Evolutionary conservation across 176 grass and related monocot genomes (phyloP).

Genomic region (Oryza glaberrima): DNA sequence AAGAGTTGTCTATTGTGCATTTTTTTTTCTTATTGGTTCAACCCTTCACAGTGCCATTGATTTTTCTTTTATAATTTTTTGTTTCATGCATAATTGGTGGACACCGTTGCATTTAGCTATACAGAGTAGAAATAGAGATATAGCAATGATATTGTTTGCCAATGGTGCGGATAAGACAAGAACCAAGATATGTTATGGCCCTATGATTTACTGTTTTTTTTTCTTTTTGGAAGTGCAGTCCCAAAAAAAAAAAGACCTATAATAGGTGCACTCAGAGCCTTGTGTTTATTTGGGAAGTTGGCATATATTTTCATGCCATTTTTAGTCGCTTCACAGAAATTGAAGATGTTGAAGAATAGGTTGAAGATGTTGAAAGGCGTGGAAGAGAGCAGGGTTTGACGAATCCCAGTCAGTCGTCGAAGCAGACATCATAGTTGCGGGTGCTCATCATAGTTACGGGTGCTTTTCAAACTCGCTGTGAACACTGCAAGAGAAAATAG

Average conservation of each 20-base stretch:
- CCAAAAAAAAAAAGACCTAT: background rate
- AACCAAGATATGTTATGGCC: conserved; percentile 62
- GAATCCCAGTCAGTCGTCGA: too few species aligned
- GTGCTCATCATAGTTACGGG: too few species aligned
- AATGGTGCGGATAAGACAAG: conserved; percentile 88
- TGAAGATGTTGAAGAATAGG: too few species aligned
- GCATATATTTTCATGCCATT: conserved; percentile 7
- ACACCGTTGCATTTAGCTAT: conserved; percentile 81
- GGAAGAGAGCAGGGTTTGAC: too few species aligned
- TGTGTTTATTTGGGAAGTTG: background rate
- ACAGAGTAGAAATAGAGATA: conserved; percentile 88
- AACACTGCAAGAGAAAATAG: too few species aligned
- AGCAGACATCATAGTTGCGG: too few species aligned
- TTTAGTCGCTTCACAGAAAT: conserved; percentile 10
- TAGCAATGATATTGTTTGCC: conserved; percentile 74
- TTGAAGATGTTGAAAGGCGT: too few species aligned
- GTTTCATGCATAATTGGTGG: conserved; percentile 72
- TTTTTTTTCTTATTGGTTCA: conserved; percentile 12
- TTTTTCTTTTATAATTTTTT: conserved; percentile 19
- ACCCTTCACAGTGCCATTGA: conserved; percentile 6
- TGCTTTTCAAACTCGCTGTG: too few species aligned
- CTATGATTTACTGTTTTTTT: background rate
- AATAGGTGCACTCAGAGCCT: background rate
- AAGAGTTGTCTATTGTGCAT: conserved; percentile 26
- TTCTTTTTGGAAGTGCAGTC: background rate